Evolutionary conservation across 2,329 filamentous ascomycete genomes (phyloP).

Genomic region (Cryphonectria naterciae): DNA sequence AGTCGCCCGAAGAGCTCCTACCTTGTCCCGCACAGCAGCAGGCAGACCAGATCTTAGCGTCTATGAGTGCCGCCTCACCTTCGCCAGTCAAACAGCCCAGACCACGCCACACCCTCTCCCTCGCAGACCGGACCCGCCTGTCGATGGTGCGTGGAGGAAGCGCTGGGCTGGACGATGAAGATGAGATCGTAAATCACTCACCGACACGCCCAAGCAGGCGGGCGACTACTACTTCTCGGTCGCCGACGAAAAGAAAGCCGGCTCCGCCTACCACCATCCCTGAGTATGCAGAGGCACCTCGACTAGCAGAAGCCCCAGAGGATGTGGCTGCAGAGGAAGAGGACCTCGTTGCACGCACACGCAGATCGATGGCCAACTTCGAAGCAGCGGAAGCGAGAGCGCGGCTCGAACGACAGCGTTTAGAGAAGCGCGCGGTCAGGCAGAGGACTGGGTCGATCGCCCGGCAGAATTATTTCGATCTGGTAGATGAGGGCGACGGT

Average conservation of each 20-base stretch:
- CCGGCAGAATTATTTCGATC: slow-evolving; percentile 51
- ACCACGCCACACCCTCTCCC: slow-evolving; percentile 60
- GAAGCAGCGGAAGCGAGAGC: slow-evolving; percentile 65
- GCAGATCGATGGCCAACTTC: slow-evolving; percentile 65
- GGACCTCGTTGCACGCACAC: slow-evolving; percentile 61
- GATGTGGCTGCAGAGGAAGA: slow-evolving; percentile 42
- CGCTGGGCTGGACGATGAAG: slow-evolving; percentile 31
- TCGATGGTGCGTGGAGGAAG: slow-evolving; percentile 72
- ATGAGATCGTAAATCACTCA: slow-evolving; percentile 20
- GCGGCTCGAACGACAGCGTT: slow-evolving; percentile 59
- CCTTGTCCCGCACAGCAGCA: slow-evolving; percentile 52
- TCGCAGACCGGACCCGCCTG: slow-evolving; percentile 79
- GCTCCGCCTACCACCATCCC: not conserved
- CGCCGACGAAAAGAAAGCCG: slow-evolving; percentile 31
- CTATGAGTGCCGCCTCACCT: slow-evolving; percentile 58
- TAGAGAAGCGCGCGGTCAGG: slow-evolving; percentile 50
- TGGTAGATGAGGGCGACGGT: slow-evolving; percentile 49
- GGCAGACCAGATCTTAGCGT: slow-evolving; percentile 60
- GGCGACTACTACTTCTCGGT: slow-evolving; percentile 13
- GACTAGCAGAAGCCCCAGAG: slow-evolving; percentile 39
- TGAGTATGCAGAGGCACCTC: not conserved
- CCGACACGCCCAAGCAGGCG: slow-evolving; percentile 12
- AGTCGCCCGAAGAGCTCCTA: slow-evolving; percentile 29
- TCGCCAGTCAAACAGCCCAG: slow-evolving; percentile 57
- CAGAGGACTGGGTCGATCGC: slow-evolving; percentile 38